Evolutionary conservation across 2,329 filamentous ascomycete species (phyloP).

Genomic region (Emmonsiellopsis sp.): DNA sequence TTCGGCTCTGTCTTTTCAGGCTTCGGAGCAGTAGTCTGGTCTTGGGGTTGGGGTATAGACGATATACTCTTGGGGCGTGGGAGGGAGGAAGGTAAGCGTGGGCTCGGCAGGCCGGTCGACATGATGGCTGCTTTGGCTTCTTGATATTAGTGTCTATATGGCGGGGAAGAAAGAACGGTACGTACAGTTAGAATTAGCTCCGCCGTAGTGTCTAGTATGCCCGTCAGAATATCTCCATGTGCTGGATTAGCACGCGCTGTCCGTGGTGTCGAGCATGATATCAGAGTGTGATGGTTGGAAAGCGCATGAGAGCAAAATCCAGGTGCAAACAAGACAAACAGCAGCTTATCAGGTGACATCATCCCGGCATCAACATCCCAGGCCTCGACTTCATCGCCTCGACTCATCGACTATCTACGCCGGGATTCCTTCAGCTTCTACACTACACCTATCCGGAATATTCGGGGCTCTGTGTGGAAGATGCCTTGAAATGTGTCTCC

Average conservation of each 20-base stretch:
- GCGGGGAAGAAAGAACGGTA: too few species aligned
- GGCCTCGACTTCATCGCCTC: neutral
- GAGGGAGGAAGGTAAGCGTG: neutral
- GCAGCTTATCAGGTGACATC: constrained; percentile 13
- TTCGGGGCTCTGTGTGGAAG: neutral
- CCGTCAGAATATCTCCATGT: too few species aligned
- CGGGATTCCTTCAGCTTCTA: neutral
- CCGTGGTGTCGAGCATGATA: too few species aligned
- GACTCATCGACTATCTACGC: neutral
- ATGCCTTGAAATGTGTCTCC: neutral
- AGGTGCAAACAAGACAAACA: constrained; percentile 9
- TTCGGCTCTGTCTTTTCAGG: neutral
- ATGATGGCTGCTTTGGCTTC: neutral
- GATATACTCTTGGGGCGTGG: neutral
- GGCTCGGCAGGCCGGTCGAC: neutral
- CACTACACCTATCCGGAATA: neutral
- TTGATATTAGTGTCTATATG: too few species aligned
- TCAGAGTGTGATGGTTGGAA: too few species aligned
- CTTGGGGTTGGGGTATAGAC: too few species aligned
- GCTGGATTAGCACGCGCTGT: too few species aligned
- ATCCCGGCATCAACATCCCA: neutral
- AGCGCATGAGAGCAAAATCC: neutral
- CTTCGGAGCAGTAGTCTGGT: too few species aligned
- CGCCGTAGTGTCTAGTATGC: too few species aligned
- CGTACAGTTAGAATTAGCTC: too few species aligned